Conservation (phyloP, 352 stramenopile species). For the Phytophthora foliorum region DNA sequence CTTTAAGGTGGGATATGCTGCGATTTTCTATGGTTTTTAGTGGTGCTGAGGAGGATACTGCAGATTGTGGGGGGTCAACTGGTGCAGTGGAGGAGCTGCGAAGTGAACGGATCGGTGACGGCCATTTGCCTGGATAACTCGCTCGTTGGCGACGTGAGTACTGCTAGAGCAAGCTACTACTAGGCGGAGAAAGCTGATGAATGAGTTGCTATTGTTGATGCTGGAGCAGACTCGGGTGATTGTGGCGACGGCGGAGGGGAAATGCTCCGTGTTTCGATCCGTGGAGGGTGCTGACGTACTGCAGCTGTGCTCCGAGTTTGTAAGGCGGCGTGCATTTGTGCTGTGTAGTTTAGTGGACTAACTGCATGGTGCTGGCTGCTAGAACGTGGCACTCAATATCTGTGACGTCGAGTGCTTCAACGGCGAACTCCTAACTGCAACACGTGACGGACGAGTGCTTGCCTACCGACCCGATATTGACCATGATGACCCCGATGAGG, state of each 20-base stretch:
- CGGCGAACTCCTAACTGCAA: constrained; percentile 68
- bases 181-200: not conserved
- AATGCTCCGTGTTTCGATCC: constrained; percentile 71
- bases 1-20: constrained; percentile 61
- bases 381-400: constrained; percentile 79
- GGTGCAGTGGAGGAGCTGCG: constrained; percentile 62
- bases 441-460: constrained; percentile 68
- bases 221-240: constrained; percentile 62
- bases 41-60: not conserved
- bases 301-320: constrained; percentile 69
- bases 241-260: constrained; percentile 78
- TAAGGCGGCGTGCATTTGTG: constrained; percentile 35
- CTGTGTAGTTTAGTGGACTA: not conserved
- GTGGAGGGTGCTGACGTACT: constrained; percentile 65
- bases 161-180: not conserved
- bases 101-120: constrained; percentile 77
- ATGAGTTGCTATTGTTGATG: constrained; percentile 1
- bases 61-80: constrained; percentile 64
- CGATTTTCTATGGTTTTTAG: not conserved
- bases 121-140: constrained; percentile 69
- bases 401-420: constrained; percentile 65
- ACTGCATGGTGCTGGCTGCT: constrained; percentile 8
- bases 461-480: constrained; percentile 51
- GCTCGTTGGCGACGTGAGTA: constrained; percentile 50
- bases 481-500: constrained; percentile 21